A percentile compares a stretch with the other conserved stretches of the same genome.
Conservation (phyloP, 352 stramenopile species). For the Pythium plurisporium region DNA sequence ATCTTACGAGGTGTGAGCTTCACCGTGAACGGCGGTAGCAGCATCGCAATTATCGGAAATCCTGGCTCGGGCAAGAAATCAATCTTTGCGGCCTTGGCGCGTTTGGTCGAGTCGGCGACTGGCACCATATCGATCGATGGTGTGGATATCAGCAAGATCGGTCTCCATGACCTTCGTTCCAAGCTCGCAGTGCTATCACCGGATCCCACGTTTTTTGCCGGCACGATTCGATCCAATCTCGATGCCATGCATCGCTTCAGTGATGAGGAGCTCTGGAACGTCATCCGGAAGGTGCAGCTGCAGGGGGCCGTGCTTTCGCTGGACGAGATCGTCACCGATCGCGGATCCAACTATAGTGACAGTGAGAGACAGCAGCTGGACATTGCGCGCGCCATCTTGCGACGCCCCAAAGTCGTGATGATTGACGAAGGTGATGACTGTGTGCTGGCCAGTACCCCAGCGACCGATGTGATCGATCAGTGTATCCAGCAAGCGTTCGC, state of each 20-base stretch:
- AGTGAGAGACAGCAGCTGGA: constrained; percentile 92
- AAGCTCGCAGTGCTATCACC: constrained; percentile 47
- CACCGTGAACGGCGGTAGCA: constrained; percentile 18
- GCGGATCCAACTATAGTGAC: constrained; percentile 90
- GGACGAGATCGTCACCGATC: constrained; percentile 79
- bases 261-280: constrained; percentile 42
- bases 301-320: constrained; percentile 35
- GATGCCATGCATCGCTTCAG: constrained; percentile 71
- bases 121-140: constrained; percentile 83
- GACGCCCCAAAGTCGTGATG: constrained; percentile 57
- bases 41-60: constrained; percentile 18
- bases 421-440: constrained; percentile 19
- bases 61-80: constrained; percentile 29
- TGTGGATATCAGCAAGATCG: constrained; percentile 51
- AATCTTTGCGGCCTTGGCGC: constrained; percentile 28
- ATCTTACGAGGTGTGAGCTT: constrained; percentile 29
- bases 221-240: constrained; percentile 84
- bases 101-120: constrained; percentile 21
- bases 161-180: constrained; percentile 25
- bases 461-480: constrained; percentile 16
- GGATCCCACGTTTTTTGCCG: constrained; percentile 88
- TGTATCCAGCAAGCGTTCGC: constrained; percentile 27
- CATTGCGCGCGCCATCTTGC: constrained; percentile 88
- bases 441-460: background rate
- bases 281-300: constrained; percentile 26